Conservation (phyloP, 2,329 filamentous ascomycete genomes). For the Hypomyces perniciosus region DNA sequence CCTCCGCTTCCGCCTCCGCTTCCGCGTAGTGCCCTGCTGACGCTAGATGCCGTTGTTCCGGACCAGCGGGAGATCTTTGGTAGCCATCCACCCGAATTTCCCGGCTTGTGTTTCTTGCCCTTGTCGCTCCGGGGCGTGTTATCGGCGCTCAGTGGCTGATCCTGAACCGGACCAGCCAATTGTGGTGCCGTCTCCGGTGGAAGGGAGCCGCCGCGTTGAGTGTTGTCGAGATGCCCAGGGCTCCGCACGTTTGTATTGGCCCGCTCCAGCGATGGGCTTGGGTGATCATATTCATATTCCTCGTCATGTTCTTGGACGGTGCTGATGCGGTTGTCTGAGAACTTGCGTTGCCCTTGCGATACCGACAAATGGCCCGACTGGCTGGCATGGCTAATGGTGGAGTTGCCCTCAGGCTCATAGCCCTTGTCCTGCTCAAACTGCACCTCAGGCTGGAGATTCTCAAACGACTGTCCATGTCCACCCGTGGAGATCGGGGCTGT, state of each 20-base stretch:
- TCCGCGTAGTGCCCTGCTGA: conserved; percentile 69
- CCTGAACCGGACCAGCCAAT: conserved; percentile 33
- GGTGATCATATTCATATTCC: conserved; percentile 54
- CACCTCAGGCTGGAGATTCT: conserved; percentile 56
- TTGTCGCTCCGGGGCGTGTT: conserved; percentile 71
- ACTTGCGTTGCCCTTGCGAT: conserved; percentile 46
- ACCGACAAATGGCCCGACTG: conserved; percentile 72
- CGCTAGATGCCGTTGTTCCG: conserved; percentile 86
- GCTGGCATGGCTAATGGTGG: conserved; percentile 59
- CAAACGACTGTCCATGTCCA: conserved; percentile 58
- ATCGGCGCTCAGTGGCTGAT: conserved; percentile 57
- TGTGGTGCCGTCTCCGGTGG: conserved; percentile 56
- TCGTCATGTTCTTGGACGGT: conserved; percentile 82
- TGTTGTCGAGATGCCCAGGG: conserved; percentile 45
- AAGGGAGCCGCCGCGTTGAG: conserved; percentile 45
- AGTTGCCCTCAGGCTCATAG: conserved; percentile 81
- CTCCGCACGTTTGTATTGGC: conserved; percentile 51
- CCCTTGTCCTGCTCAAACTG: conserved; percentile 65
- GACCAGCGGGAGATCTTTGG: conserved; percentile 97
- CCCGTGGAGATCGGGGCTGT: conserved; percentile 37
- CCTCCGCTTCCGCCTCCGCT: conserved; percentile 33
- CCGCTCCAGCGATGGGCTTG: conserved; percentile 34
- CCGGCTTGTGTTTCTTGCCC: conserved; percentile 83
- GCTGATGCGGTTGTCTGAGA: conserved; percentile 77
- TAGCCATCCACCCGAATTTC: conserved; percentile 69